These are phyloP conservation scores for Fusarium euwallaceae DNA, from an alignment of 2,329 filamentous ascomycete genomes.

Conservation along the genomic window DNA sequence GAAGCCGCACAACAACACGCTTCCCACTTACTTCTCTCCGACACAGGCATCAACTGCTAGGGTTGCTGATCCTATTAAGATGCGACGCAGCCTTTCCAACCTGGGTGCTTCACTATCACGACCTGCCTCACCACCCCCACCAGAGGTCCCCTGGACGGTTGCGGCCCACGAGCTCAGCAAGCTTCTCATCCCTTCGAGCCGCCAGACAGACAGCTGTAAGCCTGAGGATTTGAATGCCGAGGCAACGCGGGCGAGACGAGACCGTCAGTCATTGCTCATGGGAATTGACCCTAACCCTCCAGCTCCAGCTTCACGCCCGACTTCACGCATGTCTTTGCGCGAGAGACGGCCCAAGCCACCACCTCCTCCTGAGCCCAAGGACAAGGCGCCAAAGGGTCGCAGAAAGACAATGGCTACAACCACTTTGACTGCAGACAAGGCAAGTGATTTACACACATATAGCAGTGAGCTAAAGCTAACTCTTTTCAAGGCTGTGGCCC, in stretches of 20 bases:
- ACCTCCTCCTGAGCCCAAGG: slow-evolving; percentile 62
- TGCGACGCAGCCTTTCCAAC: slow-evolving; percentile 73
- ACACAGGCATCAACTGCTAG: slow-evolving; percentile 91
- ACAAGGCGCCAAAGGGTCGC: slow-evolving; percentile 57
- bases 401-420: slow-evolving; percentile 71
- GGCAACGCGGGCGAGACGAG: slow-evolving; percentile 71
- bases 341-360: slow-evolving; percentile 74
- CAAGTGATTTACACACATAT: slow-evolving; percentile 21
- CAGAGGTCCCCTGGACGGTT: slow-evolving; percentile 86
- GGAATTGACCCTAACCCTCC: slow-evolving; percentile 47
- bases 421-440: slow-evolving; percentile 47
- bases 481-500: slow-evolving; percentile 50
- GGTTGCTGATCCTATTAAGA: slow-evolving; percentile 75
- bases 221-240: slow-evolving; percentile 83
- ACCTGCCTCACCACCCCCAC: slow-evolving; percentile 75
- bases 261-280: slow-evolving; percentile 69
- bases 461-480: slow-evolving; percentile 3
- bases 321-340: slow-evolving; percentile 78
- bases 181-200: slow-evolving; percentile 80
- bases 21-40: slow-evolving; percentile 85
- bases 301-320: slow-evolving; percentile 57
- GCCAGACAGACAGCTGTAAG: slow-evolving; percentile 81
- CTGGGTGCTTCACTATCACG: slow-evolving; percentile 56
- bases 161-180: slow-evolving; percentile 88
- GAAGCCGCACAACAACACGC: slow-evolving; percentile 67